Evolutionary conservation across 225 moss, liverwort and hornwort species (phyloP), one percentile per base, ranked within the genome.

Genomic region (Rhytidiadelphus loreus): DNA sequence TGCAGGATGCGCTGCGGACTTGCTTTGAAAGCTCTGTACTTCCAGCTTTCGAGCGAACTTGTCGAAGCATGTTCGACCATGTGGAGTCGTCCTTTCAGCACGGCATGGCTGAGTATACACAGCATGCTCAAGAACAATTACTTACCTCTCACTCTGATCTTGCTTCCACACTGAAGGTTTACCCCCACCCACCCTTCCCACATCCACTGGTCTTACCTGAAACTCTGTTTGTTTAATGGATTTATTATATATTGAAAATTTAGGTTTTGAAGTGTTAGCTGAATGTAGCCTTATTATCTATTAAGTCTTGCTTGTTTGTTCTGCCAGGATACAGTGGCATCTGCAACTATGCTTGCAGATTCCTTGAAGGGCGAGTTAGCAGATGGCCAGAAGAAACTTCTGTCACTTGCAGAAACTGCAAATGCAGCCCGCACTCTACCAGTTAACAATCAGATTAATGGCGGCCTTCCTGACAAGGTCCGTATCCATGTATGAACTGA

Each of bases 11-110:
- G 65, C 91, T 98, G 76, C 95, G 96, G 48, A 87, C 96, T 35
- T 95, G 95, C 43, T 95, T 98, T 90, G 98, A 98, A 92, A 91
- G 93, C 71, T 91, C 97, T 62, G 93, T 98, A 23, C 94, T 98
- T 64, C 98, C 98, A 81, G 95, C 94, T 53, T 97, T 98, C 83
- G 98, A 98, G 90, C 93, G 98, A 65, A 95, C 97, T 63, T 98
- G 97, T 88, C 96, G 89, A 91, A 93, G 95, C 82, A 98, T 98
- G 98, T 97, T 98, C 85, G 95, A 97, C 82, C 97, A 98, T 89
- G 94, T 98, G 71, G 97, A 98, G 87, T 91, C 95, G 71, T 95
- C 97, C 41, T 96, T 98, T 86, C 97, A 96, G 80, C 92, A 94
- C 57, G 98, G 98, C 59, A 89, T 98, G 92, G 91, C 97, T 71